phyloP scores from a whole-genome alignment of 2,329 filamentous ascomycete species.

The Talaromyces atroroseus region DNA sequence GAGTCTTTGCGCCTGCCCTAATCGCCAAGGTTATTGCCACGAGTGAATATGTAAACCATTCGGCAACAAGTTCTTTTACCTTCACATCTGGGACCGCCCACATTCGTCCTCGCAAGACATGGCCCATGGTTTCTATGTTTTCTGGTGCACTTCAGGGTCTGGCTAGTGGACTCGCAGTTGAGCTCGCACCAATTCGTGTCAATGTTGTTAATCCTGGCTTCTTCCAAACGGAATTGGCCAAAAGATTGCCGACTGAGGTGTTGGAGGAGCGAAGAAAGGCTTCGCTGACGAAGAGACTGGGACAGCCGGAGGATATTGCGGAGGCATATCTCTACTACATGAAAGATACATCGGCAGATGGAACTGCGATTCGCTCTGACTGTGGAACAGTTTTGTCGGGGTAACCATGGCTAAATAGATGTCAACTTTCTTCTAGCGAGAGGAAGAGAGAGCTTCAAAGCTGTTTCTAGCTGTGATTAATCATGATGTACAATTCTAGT shows the following conservation, averaged over 20 bases:
- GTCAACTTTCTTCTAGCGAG: too few species aligned
- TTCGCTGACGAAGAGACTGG: slow-evolving; percentile 32
- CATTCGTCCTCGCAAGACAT: slow-evolving; percentile 31
- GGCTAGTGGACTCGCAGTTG: slow-evolving; percentile 48
- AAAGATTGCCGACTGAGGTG: not conserved
- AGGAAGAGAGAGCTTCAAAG: too few species aligned
- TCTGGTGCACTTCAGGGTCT: slow-evolving; percentile 22
- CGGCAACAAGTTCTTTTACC: slow-evolving; percentile 46
- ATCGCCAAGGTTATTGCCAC: slow-evolving; percentile 46
- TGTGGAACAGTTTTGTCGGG: slow-evolving; percentile 13
- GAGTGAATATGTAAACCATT: slow-evolving; percentile 37
- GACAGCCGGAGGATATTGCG: slow-evolving; percentile 37
- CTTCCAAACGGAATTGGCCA: slow-evolving; percentile 42
- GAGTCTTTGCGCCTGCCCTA: slow-evolving; percentile 40
- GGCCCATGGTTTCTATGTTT: slow-evolving; percentile 25
- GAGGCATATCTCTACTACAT: slow-evolving; percentile 47
- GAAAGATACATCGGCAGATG: slow-evolving; percentile 26
- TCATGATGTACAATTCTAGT: too few species aligned
- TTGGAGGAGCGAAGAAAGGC: slow-evolving; percentile 15
- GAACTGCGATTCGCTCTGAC: slow-evolving; percentile 40
- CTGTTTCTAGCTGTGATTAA: too few species aligned
- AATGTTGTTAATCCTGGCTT: slow-evolving; percentile 57
- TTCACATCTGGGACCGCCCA: slow-evolving; percentile 49
- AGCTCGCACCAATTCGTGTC: slow-evolving; percentile 59
- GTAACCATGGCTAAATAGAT: too few species aligned